phyloP scores from a whole-genome alignment of 257 asterid species.

The Capsicum pubescens region DNA sequence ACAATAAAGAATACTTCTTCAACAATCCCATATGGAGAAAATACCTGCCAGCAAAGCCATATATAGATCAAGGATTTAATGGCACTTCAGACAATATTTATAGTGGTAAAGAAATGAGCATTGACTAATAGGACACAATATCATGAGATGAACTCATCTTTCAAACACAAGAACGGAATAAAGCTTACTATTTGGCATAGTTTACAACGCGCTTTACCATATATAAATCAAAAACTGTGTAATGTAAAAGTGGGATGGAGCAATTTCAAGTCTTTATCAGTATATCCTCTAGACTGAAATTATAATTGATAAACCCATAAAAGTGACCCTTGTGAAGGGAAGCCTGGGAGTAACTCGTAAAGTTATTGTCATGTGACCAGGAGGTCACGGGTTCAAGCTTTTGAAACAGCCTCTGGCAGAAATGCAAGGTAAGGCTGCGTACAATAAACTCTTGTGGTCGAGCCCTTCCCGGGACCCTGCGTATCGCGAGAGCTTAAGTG shows the following conservation, averaged over 20 bases:
- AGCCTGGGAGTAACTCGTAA: too few relatives aligned
- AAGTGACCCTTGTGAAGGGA: neutral
- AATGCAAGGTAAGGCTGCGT: too few relatives aligned
- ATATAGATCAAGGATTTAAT: neutral
- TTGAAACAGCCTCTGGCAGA: too few relatives aligned
- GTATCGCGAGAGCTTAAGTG: too few relatives aligned
- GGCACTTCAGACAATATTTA: neutral
- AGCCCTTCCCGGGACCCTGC: too few relatives aligned
- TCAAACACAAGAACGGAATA: neutral
- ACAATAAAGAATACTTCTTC: conserved; percentile 73
- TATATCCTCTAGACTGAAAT: neutral
- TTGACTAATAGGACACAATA: neutral
- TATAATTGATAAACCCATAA: conserved; percentile 19
- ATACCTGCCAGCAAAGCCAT: conserved; percentile 62
- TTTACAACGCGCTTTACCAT: neutral
- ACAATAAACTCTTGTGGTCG: too few relatives aligned
- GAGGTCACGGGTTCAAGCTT: too few relatives aligned
- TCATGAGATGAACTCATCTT: neutral
- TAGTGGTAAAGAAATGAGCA: conserved; percentile 16
- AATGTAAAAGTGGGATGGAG: neutral
- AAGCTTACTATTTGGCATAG: conserved; percentile 18
- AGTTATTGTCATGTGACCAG: too few relatives aligned
- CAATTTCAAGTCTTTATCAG: neutral
- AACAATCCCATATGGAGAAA: conserved; percentile 75
- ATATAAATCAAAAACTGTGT: neutral